phyloP scores from a whole-genome alignment of 1,284 basidiomycete species.

The Pseudozyma thailandica region DNA sequence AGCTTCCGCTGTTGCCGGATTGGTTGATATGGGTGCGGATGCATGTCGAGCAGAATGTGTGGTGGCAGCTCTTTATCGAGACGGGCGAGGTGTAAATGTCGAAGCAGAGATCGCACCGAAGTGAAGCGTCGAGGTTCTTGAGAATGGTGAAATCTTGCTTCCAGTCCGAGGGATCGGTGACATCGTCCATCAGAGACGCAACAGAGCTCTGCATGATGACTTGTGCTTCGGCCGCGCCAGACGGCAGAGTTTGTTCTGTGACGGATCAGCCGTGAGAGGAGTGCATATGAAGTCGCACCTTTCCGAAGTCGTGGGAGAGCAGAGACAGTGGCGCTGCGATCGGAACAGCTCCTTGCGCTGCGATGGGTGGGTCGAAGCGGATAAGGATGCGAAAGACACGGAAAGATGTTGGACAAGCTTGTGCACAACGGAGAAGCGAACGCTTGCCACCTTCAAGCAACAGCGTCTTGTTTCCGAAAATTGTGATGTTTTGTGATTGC shows the following conservation, averaged over 20 bases:
- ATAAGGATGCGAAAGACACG: too few relatives aligned
- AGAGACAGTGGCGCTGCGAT: too few relatives aligned
- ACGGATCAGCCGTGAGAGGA: not conserved
- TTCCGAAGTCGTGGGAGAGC: too few relatives aligned
- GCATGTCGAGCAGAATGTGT: constrained; percentile 64
- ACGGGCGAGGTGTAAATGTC: constrained; percentile 64
- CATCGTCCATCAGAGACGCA: constrained; percentile 41
- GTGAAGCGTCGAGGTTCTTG: constrained; percentile 52
- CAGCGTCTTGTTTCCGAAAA: too few relatives aligned
- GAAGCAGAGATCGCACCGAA: constrained; percentile 64
- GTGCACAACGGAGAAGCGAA: too few relatives aligned
- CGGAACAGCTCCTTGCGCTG: too few relatives aligned
- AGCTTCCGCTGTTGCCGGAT: constrained; percentile 51
- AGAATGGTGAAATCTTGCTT: constrained; percentile 44
- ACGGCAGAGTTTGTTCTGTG: not conserved
- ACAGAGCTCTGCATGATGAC: constrained; percentile 19
- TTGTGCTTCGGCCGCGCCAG: not conserved
- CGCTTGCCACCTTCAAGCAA: not conserved
- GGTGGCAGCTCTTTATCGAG: constrained; percentile 58
- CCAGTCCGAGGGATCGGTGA: constrained; percentile 65
- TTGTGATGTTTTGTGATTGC: constrained; percentile 9
- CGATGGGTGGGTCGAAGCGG: too few relatives aligned
- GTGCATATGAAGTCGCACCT: too few relatives aligned
- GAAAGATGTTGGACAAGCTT: too few relatives aligned
- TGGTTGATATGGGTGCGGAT: constrained; percentile 66